A percentile compares a stretch with the other conserved stretches of the same genome.
These are phyloP conservation scores for Ministeria vibrans DNA, from an alignment of 78 protist genomes.

Conservation along the genomic window DNA sequence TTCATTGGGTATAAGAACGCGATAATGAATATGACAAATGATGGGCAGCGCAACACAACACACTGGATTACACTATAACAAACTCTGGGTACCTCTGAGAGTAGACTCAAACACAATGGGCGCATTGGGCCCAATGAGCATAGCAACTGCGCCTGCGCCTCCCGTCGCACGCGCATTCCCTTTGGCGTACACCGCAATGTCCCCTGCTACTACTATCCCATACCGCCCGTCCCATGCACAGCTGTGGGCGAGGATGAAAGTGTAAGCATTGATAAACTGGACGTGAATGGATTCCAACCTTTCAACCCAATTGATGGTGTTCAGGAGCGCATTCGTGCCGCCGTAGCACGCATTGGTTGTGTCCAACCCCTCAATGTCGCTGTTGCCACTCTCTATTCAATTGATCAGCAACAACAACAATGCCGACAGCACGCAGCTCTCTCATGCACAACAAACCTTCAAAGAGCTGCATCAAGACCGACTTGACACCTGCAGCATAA, in stretches of 20 bases:
- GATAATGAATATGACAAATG: background rate
- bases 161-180: constrained; percentile 61
- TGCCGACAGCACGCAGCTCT: too few relatives aligned
- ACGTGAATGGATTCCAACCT: too few relatives aligned
- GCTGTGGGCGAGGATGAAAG: too few relatives aligned
- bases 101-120: constrained; percentile 77
- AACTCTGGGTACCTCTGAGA: too few relatives aligned
- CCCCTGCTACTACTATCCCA: constrained; percentile 82
- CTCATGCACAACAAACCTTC: too few relatives aligned
- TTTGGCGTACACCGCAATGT: constrained; percentile 83
- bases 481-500: too few relatives aligned
- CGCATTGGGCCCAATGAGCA: constrained; percentile 94
- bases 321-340: constrained; percentile 88
- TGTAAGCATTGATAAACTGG: too few relatives aligned
- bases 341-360: constrained; percentile 94
- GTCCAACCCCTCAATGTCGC: constrained; percentile 65
- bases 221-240: constrained; percentile 88
- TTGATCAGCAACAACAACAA: too few relatives aligned
- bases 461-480: constrained; percentile 76
- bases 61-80: too few relatives aligned
- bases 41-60: too few relatives aligned
- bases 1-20: background rate
- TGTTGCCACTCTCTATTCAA: constrained; percentile 56
- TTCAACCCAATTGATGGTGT: constrained; percentile 86
- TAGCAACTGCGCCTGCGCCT: constrained; percentile 81